Percentiles rank a stretch among this genome's conserved stretches.
These are phyloP conservation scores for Aegilops bicornis DNA, from an alignment of 176 grass and related monocot species.

Conservation along the genomic window DNA sequence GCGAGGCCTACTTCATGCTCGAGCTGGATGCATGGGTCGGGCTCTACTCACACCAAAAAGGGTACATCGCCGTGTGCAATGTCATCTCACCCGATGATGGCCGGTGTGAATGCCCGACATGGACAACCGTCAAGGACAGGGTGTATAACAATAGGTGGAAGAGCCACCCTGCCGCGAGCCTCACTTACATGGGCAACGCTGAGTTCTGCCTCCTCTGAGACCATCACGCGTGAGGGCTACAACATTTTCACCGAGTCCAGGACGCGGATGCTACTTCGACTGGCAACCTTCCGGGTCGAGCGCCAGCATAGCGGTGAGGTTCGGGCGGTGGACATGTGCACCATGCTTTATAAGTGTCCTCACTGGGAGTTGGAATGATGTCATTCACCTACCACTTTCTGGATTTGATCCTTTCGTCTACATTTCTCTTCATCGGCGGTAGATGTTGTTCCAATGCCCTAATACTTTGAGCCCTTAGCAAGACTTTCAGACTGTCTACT, in stretches of 20 bases:
- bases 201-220: background rate
- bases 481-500: no score
- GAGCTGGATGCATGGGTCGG: background rate
- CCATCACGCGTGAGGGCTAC: background rate
- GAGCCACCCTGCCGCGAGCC: background rate
- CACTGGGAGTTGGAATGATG: background rate
- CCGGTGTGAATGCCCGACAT: background rate
- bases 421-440: no score
- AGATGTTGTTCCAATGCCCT: no score
- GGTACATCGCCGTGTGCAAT: background rate
- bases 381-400: background rate
- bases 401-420: background rate
- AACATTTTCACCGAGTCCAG: accelerated
- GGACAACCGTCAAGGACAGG: background rate
- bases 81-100: background rate
- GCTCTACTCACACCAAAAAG: background rate
- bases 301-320: background rate
- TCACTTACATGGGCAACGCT: slow-evolving; percentile 12
- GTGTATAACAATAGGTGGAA: background rate
- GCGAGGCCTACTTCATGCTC: background rate
- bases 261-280: background rate
- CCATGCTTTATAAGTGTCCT: background rate
- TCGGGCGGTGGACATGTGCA: background rate
- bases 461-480: no score
- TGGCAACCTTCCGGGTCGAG: background rate